Evolutionary conservation across 345 rosid genomes (phyloP), one percentile per base, ranked within the genome.

Genomic region (Geranium rotundifolium): DNA sequence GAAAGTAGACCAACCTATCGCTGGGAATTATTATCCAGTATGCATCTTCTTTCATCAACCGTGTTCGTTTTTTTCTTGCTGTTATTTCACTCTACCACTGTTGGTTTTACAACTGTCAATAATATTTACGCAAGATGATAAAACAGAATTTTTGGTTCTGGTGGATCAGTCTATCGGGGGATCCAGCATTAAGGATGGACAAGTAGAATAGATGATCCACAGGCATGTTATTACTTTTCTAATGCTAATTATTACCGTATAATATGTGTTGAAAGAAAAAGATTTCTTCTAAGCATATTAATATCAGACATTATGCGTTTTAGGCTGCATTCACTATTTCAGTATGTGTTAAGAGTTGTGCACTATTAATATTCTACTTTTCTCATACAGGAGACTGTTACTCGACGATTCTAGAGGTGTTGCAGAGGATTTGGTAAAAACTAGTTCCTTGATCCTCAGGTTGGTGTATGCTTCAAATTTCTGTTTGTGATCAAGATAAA

Each of bases 1-100:
- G 65, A 80, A 92, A 81, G 98, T 92, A 73, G 71, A 85, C 78
- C 89, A 92, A 76, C 98, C 93, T 19, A 81, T 82, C 57, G 90
- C 96, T 69, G 98, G 96, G 77, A 92, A 92, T 69, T 92, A 92
- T 73, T 92, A 92, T 73, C 98, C 96, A 17, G 98, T 89, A 84
- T 73, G 85, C 37, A 39, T 55, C 50, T 41, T 12, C 18, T 57
- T 20, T 15, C 29, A 19, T 41, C 50, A 5, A 5, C 10, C 12
- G 1, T 41, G 1, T 41, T 41, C 4, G 5, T 41, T 41, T 5
- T 4, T 41, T 41, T 41, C 14, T 41, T 41, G 10, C 1, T 41
- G 50, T 41, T 41, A 41, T 41, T 41, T 41, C 14, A 41, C 10
- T 4, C 17, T 60, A 0, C 5, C 8, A 16, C 29, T 8, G 23